Base-by-base conservation (phyloP, 176 grass and related monocot species). In the Triticum monococcum region DNA sequence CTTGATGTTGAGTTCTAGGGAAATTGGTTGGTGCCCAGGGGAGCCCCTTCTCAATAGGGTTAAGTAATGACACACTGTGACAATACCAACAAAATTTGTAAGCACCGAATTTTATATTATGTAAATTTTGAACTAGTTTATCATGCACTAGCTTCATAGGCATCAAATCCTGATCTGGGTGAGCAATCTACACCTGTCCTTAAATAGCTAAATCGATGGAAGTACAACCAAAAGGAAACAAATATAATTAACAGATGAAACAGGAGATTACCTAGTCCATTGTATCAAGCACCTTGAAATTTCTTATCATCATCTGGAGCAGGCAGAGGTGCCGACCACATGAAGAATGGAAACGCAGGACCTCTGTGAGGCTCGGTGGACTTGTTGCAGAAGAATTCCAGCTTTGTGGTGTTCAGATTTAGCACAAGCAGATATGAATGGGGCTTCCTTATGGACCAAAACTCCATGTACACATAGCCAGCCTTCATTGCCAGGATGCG, bases 361-460 rank as follows among this genome's bases (percentile, higher is more conserved):
- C 83, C 83, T 20, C 62, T 78, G 7, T 68, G 54, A 13, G 75
- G 64, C n/a, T 85, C 31, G 6, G 5, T 26, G 0, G 73, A 37
- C 32, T 26, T 1, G 18, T 85, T 85, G 41, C 13, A 25, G 12
- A 68, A 36, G 4, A 78, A 23, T 6, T 64, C 17, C 43, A 85
- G 73, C 31, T 78, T 68, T 41, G 25, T 68, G 62, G 45, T 85
- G 43, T 78, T 33, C 43, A 48, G 63, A 38, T 85, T 78, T 31
- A 78, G 83, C 43, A 78, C 73, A 54, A 77, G 72, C 65, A 85
- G 43, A 50, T 85, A 85, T 20, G 83, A 77, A 77, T 66, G 22
- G 22, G 72, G 60, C 41, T 65, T 77, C 56, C 83, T 77, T 66
- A 85, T 77, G 72, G 83, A 77, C 83, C 83, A 85, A 66, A 85